Percentiles rank a stretch among this genome's conserved stretches.
Evolutionary conservation across 495 filamentous ascomycete genomes (phyloP).

Genomic region (Viridothelium virens): DNA sequence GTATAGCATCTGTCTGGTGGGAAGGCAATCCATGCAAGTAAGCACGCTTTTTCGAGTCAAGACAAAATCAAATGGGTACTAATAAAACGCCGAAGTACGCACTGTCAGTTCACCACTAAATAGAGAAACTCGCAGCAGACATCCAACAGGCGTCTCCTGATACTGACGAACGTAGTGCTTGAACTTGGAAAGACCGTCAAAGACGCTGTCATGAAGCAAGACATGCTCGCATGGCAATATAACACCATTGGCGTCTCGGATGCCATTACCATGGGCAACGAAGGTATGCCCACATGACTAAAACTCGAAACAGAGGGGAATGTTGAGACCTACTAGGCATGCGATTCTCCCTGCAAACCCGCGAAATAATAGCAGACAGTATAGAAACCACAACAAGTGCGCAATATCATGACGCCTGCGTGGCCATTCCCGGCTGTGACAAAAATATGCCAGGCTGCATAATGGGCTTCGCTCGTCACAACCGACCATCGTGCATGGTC

Average conservation of each 20-base stretch:
- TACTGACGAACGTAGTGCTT: slow-evolving; percentile 48
- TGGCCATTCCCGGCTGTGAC: slow-evolving; percentile 91
- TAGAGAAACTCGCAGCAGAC: slow-evolving; percentile 11
- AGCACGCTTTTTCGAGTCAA: slow-evolving; percentile 18
- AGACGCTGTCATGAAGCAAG: slow-evolving; percentile 66
- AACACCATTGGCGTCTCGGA: slow-evolving; percentile 93
- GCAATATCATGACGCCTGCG: slow-evolving; percentile 78
- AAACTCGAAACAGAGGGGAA: background rate
- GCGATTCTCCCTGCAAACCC: slow-evolving; percentile 90
- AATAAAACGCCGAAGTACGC: slow-evolving; percentile 30
- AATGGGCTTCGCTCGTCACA: slow-evolving; percentile 84
- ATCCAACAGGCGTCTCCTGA: background rate
- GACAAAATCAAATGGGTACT: background rate
- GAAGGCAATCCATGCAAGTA: slow-evolving; percentile 91
- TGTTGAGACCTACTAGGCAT: slow-evolving; percentile 55
- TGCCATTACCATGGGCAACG: slow-evolving; percentile 92
- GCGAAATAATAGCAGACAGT: slow-evolving; percentile 91
- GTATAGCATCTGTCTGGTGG: slow-evolving; percentile 90
- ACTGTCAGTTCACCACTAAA: slow-evolving; percentile 24
- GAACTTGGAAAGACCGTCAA: slow-evolving; percentile 89
- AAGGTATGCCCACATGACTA: slow-evolving; percentile 48
- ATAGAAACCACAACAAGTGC: slow-evolving; percentile 85
- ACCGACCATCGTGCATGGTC: slow-evolving; percentile 75
- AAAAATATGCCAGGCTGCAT: slow-evolving; percentile 95
- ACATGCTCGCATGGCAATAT: slow-evolving; percentile 88